Base-by-base conservation (phyloP, 2,329 filamentous ascomycete species). In the Fusarium sp. region DNA sequence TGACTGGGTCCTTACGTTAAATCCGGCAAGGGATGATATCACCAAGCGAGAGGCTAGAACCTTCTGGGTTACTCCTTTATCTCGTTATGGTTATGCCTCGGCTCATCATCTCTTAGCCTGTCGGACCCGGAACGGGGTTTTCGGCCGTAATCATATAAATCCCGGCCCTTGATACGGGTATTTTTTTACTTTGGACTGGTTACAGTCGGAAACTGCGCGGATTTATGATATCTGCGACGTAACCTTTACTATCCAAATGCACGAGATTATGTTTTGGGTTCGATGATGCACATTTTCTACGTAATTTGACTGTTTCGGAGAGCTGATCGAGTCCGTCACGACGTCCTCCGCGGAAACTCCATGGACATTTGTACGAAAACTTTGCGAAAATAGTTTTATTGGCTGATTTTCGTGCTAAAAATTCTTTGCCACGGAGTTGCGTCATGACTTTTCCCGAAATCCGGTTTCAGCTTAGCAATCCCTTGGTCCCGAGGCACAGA, bases 61-160 rank as follows among this genome's bases (percentile, higher is more conserved):
- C 7, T 50, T 60, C 46, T 54, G 12, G 66, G 57, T 42, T 59
- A 63, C 42, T 57, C 54, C 44, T 38, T 61, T 42, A 18, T 21
- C 56, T 30, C 15, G 38, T 30, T 53, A 30, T n/a, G 35, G 44
- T 35, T 35, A n/a, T 67, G 60, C 71, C 71, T 74, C 71, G 71
- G 71, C 42, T 57, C 30, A 21, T 49, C 18, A 42, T 38, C 52
- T 49, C 37, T 37, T 47, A 47, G 43, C 6, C 11, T 37, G n/a
- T 71, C 71, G 71, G 71, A 64, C 66, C 71, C 71, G 71, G 49
- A 37, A 37, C 67, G 57, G 66, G 35, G 33, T 49, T 74, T 73
- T 74, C 71, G 71, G 71, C 71, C 71, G 71, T 68, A 54, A 50
- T 16, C n/a, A 38, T 38, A 21, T 23, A 57, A 73, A 71, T 44